Evolutionary conservation across 805 yeast species (phyloP).

Genomic region (Candida taoyuanica): DNA sequence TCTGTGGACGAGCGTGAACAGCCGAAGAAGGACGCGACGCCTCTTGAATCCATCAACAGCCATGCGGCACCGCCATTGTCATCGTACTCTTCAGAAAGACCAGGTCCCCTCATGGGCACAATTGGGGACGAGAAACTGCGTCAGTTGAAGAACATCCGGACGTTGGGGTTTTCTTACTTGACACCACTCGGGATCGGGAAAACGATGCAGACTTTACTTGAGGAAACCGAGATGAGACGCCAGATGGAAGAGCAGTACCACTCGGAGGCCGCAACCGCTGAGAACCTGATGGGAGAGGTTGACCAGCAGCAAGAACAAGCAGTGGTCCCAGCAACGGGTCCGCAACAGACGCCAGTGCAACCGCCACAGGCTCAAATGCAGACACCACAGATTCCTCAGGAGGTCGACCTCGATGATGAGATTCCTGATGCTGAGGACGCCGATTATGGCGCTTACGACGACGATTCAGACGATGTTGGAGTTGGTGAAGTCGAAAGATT

Average conservation of each 20-base stretch:
- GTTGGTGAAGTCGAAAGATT: conserved; percentile 17
- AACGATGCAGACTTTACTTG: conserved; percentile 41
- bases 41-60: conserved; percentile 12
- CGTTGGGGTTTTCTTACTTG: conserved; percentile 44
- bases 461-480: conserved; percentile 29
- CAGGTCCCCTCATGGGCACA: conserved; percentile 28
- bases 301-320: conserved; percentile 14
- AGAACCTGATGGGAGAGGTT: conserved; percentile 29
- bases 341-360: conserved; percentile 1
- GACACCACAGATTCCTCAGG: neutral
- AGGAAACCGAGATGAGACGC: conserved; percentile 26
- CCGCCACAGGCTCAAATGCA: conserved; percentile 2
- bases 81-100: conserved; percentile 46
- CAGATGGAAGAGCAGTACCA: conserved; percentile 27
- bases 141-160: conserved; percentile 32
- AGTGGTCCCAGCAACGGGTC: conserved; percentile 2
- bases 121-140: conserved; percentile 14
- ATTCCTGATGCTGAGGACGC: conserved; percentile 17
- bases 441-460: conserved; percentile 43
- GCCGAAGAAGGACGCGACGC: conserved; percentile 3
- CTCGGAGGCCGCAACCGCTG: conserved; percentile 24
- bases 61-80: conserved; percentile 46
- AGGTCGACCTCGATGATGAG: conserved; percentile 14
- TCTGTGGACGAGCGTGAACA: neutral
- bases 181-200: conserved; percentile 57